These are phyloP conservation scores for Echites panduratus DNA, from an alignment of 257 asterid genomes.

Conservation along the genomic window DNA sequence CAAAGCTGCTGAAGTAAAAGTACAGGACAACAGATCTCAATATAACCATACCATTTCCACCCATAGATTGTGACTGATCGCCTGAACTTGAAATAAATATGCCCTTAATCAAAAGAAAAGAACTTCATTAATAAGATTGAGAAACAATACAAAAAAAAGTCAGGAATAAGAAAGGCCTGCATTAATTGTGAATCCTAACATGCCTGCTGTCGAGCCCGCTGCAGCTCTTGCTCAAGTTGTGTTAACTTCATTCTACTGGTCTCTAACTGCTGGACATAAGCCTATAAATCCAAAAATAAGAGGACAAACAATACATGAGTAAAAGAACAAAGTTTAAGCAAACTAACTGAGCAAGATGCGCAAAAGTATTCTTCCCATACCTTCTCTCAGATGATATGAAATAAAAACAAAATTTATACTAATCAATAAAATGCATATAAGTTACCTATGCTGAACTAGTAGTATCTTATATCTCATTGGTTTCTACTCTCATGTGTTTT, in stretches of 20 bases:
- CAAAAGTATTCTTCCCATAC: neutral
- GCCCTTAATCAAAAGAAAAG: conserved; percentile 52
- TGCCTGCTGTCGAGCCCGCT: conserved; percentile 99
- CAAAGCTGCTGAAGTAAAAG: conserved; percentile 1
- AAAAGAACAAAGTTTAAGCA: neutral
- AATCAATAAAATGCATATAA: too few species aligned
- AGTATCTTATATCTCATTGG: too few species aligned
- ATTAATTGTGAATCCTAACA: conserved; percentile 4
- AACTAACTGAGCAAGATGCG: neutral
- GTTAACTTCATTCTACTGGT: conserved; percentile 99
- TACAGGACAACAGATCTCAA: conserved; percentile 18
- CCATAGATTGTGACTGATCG: conserved; percentile 82
- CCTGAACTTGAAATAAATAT: conserved; percentile 94
- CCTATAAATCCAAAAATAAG: conserved; percentile 38
- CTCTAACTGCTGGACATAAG: conserved; percentile 95
- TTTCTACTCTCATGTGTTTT: too few species aligned
- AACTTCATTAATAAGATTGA: neutral
- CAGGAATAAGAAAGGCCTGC: conserved; percentile 1
- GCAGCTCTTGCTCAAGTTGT: conserved; percentile 98
- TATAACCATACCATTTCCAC: conserved; percentile 76
- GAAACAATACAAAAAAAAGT: conserved; percentile 8
- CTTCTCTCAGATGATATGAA: neutral
- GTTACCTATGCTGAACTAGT: too few species aligned
- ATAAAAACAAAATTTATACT: too few species aligned
- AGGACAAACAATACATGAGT: conserved; percentile 2